Evolutionary conservation across 1,139 yeast genomes (phyloP).

Genomic region (Nadsonia starkeyi-henricii): DNA sequence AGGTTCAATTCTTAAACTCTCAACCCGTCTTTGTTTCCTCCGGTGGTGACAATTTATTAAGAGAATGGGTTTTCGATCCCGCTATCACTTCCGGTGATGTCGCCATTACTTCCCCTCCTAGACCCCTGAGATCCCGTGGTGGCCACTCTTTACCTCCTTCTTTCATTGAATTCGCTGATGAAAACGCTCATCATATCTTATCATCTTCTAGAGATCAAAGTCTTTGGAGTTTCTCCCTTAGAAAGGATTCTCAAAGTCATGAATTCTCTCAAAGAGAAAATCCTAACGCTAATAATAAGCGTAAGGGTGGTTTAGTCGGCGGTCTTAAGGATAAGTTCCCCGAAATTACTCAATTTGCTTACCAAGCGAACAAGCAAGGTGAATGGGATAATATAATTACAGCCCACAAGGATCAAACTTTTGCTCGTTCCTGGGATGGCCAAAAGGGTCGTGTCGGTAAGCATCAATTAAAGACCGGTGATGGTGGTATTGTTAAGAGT

Average conservation of each 20-base stretch:
- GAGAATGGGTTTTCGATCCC: conserved; percentile 91
- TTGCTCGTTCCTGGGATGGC: conserved; percentile 92
- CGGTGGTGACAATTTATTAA: conserved; percentile 83
- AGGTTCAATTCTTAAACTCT: conserved; percentile 68
- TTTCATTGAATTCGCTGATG: conserved; percentile 61
- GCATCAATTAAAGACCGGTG: conserved; percentile 54
- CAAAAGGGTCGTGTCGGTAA: conserved; percentile 69
- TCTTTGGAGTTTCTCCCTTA: conserved; percentile 79
- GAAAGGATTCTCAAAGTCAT: conserved; percentile 94
- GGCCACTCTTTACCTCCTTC: conserved; percentile 94
- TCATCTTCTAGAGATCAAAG: conserved; percentile 83
- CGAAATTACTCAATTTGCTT: conserved; percentile 59
- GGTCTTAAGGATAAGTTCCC: conserved; percentile 53
- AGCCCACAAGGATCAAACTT: conserved; percentile 69
- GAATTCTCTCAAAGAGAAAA: conserved; percentile 57
- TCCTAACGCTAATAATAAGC: conserved; percentile 38
- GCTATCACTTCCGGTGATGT: conserved; percentile 38
- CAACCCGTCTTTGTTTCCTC: conserved; percentile 86
- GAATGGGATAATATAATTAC: conserved; percentile 96
- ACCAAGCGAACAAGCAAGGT: conserved; percentile 65
- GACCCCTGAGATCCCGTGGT: conserved; percentile 84
- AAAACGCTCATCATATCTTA: conserved; percentile 66
- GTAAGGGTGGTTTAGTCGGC: conserved; percentile 42
- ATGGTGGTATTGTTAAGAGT: conserved; percentile 66
- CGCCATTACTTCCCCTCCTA: conserved; percentile 68